These are phyloP conservation scores for Gamarada debralockiae DNA, from an alignment of 495 filamentous ascomycete species.

Conservation along the genomic window DNA sequence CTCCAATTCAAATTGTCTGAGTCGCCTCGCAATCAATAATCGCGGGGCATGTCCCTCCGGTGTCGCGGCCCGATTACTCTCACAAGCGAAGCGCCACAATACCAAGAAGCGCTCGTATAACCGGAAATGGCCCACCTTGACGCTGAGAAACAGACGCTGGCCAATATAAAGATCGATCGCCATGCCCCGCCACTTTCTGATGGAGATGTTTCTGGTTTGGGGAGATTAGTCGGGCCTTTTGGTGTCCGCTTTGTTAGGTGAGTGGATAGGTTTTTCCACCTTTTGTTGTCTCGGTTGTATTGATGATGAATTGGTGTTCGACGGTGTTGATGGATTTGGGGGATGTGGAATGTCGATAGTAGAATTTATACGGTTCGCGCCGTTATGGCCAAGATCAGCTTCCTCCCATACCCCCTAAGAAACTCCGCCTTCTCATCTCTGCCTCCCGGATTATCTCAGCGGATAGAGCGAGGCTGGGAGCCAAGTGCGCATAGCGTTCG, in stretches of 20 bases:
- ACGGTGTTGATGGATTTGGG: background rate
- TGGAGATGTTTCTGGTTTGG: background rate
- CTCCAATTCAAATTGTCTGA: too few species aligned
- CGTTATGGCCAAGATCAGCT: background rate
- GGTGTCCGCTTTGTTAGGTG: background rate
- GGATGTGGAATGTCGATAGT: background rate
- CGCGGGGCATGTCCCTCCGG: too few species aligned
- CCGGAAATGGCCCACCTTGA: background rate
- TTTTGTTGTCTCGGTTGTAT: background rate
- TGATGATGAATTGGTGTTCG: background rate
- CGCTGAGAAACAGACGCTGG: background rate
- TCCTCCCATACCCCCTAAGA: slow-evolving; percentile 25
- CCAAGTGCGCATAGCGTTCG: slow-evolving; percentile 66
- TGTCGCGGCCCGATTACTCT: too few species aligned
- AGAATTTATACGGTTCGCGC: background rate
- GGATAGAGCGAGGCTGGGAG: slow-evolving; percentile 67
- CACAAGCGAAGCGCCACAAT: too few species aligned
- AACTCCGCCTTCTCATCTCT: slow-evolving; percentile 59
- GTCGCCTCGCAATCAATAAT: too few species aligned
- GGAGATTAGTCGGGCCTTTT: background rate
- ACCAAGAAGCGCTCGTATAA: too few species aligned
- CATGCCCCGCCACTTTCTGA: slow-evolving; percentile 19
- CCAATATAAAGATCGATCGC: background rate
- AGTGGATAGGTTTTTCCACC: background rate
- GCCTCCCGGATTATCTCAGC: slow-evolving; percentile 78